A percentile compares a stretch with the other conserved stretches of the same genome.
phyloP scores from a whole-genome alignment of 345 rosid genomes.

The Microcos paniculata region DNA sequence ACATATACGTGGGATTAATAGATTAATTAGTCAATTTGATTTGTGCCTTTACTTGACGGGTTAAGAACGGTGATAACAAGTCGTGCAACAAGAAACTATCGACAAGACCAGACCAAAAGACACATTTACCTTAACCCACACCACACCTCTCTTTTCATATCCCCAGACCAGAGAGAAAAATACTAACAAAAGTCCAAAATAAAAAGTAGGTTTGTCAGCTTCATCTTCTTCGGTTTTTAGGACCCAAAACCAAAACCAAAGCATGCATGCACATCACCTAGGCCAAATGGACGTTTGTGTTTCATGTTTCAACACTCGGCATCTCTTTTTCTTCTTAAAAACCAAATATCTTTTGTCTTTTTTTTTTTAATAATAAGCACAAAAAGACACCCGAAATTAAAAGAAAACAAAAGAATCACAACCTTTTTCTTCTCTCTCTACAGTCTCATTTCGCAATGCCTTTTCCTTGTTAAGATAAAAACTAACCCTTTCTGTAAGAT shows the following conservation, averaged over 20 bases:
- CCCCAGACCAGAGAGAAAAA: background rate
- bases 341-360: constrained; percentile 11
- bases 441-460: background rate
- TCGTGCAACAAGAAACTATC: no score
- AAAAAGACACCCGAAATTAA: background rate
- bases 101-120: no score
- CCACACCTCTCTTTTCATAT: no score
- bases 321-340: background rate
- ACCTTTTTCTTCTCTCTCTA: background rate
- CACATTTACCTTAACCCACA: no score
- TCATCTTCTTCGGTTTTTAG: background rate
- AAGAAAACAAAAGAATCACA: background rate
- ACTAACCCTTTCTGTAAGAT: background rate
- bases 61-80: no score
- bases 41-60: no score
- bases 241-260: background rate
- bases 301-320: constrained; percentile 18
- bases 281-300: constrained; percentile 5
- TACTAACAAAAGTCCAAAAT: background rate
- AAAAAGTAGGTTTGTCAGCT: background rate
- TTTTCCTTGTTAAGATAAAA: background rate
- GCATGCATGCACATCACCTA: constrained; percentile 19
- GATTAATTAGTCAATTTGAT: no score
- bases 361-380: background rate
- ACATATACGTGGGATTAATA: no score